Conservation (phyloP, 1,139 yeast genomes). For the Hansenula anomala region DNA sequence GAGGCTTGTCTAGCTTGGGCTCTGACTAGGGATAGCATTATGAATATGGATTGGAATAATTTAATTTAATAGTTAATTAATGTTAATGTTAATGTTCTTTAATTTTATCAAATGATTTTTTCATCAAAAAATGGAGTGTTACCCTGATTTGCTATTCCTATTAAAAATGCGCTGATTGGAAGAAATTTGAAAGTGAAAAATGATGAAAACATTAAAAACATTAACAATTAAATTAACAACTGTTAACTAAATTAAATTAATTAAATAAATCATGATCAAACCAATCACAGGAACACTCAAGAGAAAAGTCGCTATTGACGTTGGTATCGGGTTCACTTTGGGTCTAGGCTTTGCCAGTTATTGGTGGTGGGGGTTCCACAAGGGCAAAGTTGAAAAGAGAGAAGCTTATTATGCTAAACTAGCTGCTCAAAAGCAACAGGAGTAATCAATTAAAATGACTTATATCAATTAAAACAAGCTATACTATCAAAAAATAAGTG, state of each 20-base stretch:
- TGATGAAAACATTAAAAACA: too few relatives aligned
- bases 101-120: too few relatives aligned
- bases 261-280: too few relatives aligned
- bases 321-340: slow-evolving; percentile 55
- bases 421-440: slow-evolving; percentile 68
- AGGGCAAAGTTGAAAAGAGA: slow-evolving; percentile 64
- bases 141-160: too few relatives aligned
- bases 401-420: slow-evolving; percentile 80
- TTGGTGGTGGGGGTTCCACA: slow-evolving; percentile 81
- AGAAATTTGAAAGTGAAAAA: background rate
- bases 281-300: slow-evolving; percentile 85
- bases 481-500: too few relatives aligned
- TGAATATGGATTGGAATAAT: background rate
- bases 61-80: too few relatives aligned
- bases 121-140: too few relatives aligned
- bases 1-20: slow-evolving; percentile 27
- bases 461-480: too few relatives aligned
- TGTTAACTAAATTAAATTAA: too few relatives aligned
- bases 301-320: slow-evolving; percentile 79
- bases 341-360: slow-evolving; percentile 51
- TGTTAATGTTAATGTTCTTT: background rate
- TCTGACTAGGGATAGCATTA: slow-evolving; percentile 27
- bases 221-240: background rate
- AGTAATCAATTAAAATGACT: too few relatives aligned
- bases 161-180: too few relatives aligned